Percentiles rank a stretch among this genome's conserved stretches.
phyloP scores from a whole-genome alignment of 179 eudicot genomes.

The Beta corolliflora region DNA sequence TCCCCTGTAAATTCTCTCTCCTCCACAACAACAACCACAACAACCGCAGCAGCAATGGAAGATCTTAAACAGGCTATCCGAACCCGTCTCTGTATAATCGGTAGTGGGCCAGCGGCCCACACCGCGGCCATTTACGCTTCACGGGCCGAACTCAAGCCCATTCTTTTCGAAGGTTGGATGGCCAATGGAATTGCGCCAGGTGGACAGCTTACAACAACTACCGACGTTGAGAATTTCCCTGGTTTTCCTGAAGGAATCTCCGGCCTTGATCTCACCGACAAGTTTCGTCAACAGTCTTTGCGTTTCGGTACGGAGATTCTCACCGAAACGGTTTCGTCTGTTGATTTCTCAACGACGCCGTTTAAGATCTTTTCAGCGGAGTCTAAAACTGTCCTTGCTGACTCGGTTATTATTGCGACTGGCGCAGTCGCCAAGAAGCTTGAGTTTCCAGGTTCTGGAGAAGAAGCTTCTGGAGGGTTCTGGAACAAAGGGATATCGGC shows the following conservation, averaged over 20 bases:
- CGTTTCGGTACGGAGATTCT: conserved; percentile 65
- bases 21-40: too few relatives aligned
- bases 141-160: conserved; percentile 83
- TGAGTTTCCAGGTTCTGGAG: conserved; percentile 33
- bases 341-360: conserved; percentile 58
- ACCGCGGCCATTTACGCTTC: conserved; percentile 96
- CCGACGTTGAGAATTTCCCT: conserved; percentile 97
- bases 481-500: conserved; percentile 96
- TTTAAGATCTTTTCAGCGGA: conserved; percentile 53
- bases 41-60: conserved; percentile 10
- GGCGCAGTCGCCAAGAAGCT: conserved; percentile 48
- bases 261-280: conserved; percentile 65
- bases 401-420: conserved; percentile 57
- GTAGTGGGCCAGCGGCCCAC: conserved; percentile 96
- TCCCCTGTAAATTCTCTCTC: neutral
- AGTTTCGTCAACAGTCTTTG: conserved; percentile 54
- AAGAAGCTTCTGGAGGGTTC: conserved; percentile 36
- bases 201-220: conserved; percentile 93
- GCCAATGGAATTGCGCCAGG: conserved; percentile 97
- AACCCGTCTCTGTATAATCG: conserved; percentile 81
- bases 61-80: conserved; percentile 26
- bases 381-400: conserved; percentile 55
- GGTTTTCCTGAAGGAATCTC: conserved; percentile 78
- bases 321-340: conserved; percentile 69
- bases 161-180: conserved; percentile 95